Evolutionary conservation across 2,329 filamentous ascomycete genomes (phyloP), one percentile per base, ranked within the genome.

Genomic region (Colletotrichum horii): DNA sequence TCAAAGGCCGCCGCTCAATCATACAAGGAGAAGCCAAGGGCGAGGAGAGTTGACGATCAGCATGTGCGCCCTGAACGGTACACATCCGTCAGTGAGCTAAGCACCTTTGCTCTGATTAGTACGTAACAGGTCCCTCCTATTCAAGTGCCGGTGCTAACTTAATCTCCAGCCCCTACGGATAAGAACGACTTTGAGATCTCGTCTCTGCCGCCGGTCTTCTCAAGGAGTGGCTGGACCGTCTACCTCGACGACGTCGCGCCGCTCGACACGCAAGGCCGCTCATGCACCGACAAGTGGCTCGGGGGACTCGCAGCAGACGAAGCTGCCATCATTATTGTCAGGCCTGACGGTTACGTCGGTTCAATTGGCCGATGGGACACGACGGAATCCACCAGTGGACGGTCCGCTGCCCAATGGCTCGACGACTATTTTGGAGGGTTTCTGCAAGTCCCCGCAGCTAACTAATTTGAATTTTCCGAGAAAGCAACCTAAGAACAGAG

Each of bases 21-120:
- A 0, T 95, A 94, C 79, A 85, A 86, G 3, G 84, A 87, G 58
- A 90, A 92, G 78, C 91, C 92, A 0, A 88, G 67, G 6, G 71
- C 67, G 6, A 66, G 61, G 8, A 91, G 16, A 83, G 89, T 90
- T 1, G 89, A 91, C 66, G 94, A 95, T 77, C 88, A 91, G 4
- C 95, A 93, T 79, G 83, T 91, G n/a, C 89, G 92, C 22, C 92
- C 92, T 0, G 90, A 93, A 79, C 88, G 94, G 71, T 96, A 96
- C 79, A 93, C 90, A 1, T 84, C 91, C 3, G 89, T 92, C 74
- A 94, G 92, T 94, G 61, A 75, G 4, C 30, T 75, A 7, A 61
- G 72, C 79, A 95, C 94, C 0, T 94, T 93, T 79, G 89, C 88
- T 2, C 82, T 94, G 7, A 91, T 96, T 62, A 95, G 89, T 91